These are phyloP conservation scores for Iberis amara DNA, from an alignment of 441 rosid species.

Conservation along the genomic window DNA sequence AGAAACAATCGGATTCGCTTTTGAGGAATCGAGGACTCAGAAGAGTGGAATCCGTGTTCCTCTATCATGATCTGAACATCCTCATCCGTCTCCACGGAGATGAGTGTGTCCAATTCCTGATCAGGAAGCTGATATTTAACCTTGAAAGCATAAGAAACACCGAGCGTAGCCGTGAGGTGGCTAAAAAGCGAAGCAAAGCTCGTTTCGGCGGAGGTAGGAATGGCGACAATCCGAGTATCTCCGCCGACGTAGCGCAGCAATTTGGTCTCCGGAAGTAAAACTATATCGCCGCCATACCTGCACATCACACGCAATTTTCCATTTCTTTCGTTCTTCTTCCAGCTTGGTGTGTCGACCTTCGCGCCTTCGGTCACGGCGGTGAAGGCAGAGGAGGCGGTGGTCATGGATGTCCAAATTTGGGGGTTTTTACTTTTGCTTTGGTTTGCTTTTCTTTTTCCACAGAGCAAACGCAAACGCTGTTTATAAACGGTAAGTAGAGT, in stretches of 20 bases:
- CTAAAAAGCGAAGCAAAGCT: constrained; percentile 33
- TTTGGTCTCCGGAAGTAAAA: constrained; percentile 40
- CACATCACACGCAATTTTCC: constrained; percentile 61
- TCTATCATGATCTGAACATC: constrained; percentile 60
- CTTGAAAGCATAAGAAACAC: constrained; percentile 35
- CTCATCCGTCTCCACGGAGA: constrained; percentile 55
- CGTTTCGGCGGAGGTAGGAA: constrained; percentile 37
- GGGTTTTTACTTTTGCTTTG: neutral
- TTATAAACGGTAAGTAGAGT: constrained; percentile 13
- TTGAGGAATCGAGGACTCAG: constrained; percentile 30
- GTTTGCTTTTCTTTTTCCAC: neutral
- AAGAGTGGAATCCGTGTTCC: constrained; percentile 41
- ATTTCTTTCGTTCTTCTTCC: constrained; percentile 4
- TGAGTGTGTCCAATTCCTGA: constrained; percentile 58
- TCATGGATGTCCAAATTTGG: constrained; percentile 22
- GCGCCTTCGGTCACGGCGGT: constrained; percentile 22
- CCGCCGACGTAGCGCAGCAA: constrained; percentile 58
- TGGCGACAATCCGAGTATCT: constrained; percentile 59
- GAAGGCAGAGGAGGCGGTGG: constrained; percentile 30
- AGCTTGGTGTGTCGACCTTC: constrained; percentile 8
- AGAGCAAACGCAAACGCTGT: constrained; percentile 18
- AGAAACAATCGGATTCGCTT: constrained; percentile 60
- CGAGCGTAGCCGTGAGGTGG: constrained; percentile 41
- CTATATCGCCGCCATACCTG: constrained; percentile 61
- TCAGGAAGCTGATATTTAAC: constrained; percentile 61